Percentiles rank a stretch among this genome's conserved stretches.
These are phyloP conservation scores for Aspergillus baeticus DNA, from an alignment of 495 filamentous ascomycete genomes.

Conservation along the genomic window DNA sequence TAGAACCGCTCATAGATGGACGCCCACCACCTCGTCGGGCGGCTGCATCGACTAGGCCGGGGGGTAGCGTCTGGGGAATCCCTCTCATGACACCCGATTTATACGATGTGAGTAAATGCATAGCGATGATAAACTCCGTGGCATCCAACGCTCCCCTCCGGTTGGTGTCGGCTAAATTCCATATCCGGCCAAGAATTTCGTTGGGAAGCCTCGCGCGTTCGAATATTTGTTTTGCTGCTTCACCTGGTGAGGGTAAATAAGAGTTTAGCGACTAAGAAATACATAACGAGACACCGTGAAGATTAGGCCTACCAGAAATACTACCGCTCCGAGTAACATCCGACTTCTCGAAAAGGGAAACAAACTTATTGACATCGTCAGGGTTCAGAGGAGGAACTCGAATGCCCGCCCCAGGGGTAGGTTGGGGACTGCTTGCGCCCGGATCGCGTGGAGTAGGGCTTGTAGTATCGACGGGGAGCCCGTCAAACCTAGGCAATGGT, in stretches of 20 bases:
- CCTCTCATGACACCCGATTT: constrained; percentile 78
- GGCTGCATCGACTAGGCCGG: constrained; percentile 88
- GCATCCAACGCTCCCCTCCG: constrained; percentile 84
- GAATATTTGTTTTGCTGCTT: constrained; percentile 90
- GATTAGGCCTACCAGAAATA: constrained; percentile 61
- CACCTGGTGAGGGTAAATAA: constrained; percentile 44
- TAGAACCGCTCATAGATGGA: constrained; percentile 40
- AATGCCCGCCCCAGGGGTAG: constrained; percentile 69
- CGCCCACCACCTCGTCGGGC: constrained; percentile 61
- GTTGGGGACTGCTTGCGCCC: constrained; percentile 54
- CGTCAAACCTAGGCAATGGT: constrained; percentile 91
- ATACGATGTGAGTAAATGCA: constrained; percentile 91
- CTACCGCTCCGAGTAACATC: constrained; percentile 67
- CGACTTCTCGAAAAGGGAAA: constrained; percentile 82
- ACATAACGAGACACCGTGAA: background rate
- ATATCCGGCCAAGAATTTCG: constrained; percentile 87
- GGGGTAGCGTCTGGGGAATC: constrained; percentile 78
- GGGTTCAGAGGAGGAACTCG: constrained; percentile 87
- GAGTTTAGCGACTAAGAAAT: background rate
- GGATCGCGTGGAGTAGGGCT: constrained; percentile 39
- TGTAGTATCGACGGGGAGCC: constrained; percentile 47
- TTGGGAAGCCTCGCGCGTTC: constrained; percentile 88
- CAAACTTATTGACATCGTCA: constrained; percentile 86
- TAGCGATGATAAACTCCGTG: constrained; percentile 96
- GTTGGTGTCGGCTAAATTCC: constrained; percentile 90